These are phyloP conservation scores for Coleophoma cylindrospora DNA, from an alignment of 2,329 filamentous ascomycete genomes.

Conservation along the genomic window DNA sequence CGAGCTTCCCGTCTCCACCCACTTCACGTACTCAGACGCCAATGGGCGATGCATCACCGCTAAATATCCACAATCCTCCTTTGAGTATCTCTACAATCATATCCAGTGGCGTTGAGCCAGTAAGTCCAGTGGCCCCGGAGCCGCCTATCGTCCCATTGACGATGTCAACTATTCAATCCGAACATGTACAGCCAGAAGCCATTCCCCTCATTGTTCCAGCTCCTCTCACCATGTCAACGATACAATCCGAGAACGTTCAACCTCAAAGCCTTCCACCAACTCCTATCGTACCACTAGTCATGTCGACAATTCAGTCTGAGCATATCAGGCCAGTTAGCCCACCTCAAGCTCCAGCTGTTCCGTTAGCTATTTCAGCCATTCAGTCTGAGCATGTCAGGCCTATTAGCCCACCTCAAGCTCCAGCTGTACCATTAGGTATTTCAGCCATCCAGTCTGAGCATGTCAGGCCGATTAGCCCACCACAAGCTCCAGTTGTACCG, in stretches of 20 bases:
- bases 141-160: slow-evolving; percentile 13
- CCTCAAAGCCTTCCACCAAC: not conserved
- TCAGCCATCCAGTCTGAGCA: slow-evolving; percentile 38
- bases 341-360: not conserved
- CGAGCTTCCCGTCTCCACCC: slow-evolving; percentile 50
- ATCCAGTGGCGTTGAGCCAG: slow-evolving; percentile 31
- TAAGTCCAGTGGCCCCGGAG: slow-evolving; percentile 14
- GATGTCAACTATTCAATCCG: slow-evolving; percentile 11
- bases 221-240: slow-evolving; percentile 32
- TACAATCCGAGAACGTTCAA: slow-evolving; percentile 20
- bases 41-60: slow-evolving; percentile 11
- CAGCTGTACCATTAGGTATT: slow-evolving; percentile 26
- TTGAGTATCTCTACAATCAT: slow-evolving; percentile 27
- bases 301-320: slow-evolving; percentile 33
- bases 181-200: not conserved
- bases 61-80: slow-evolving; percentile 8
- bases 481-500: slow-evolving; percentile 7
- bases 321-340: not conserved
- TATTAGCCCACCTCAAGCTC: not conserved
- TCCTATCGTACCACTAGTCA: slow-evolving; percentile 24
- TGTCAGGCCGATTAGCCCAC: slow-evolving; percentile 41
- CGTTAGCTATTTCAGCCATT: slow-evolving; percentile 23
- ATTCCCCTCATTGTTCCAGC: not conserved
- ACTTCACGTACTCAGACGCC: slow-evolving; percentile 28
- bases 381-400: not conserved